Evolutionary conservation across 768 basidiomycete species (phyloP).

Genomic region (Calocera cornea): DNA sequence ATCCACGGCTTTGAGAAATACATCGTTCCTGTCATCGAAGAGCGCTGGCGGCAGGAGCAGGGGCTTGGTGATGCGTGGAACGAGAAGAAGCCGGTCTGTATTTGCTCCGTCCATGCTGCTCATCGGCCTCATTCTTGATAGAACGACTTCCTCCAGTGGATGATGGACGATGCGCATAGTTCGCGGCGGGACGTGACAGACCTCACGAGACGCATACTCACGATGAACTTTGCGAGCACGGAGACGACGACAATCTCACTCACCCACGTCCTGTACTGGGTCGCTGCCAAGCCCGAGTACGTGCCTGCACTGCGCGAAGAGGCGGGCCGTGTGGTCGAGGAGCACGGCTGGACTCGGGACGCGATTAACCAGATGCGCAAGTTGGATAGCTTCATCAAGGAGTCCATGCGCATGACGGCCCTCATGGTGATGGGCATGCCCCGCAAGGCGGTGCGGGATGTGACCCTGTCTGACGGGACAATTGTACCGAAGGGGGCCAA

Average conservation of each 20-base stretch:
- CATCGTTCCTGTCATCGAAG: neutral
- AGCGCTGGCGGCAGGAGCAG: neutral
- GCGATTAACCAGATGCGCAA: constrained; percentile 6
- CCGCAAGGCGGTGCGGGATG: constrained; percentile 11
- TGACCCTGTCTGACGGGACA: constrained; percentile 15
- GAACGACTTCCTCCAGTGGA: constrained; percentile 7
- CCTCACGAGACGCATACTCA: constrained; percentile 9
- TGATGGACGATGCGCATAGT: neutral
- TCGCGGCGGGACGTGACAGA: neutral
- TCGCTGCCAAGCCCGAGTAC: constrained; percentile 25
- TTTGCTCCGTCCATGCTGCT: constrained; percentile 9
- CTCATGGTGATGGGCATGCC: neutral
- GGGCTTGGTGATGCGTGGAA: constrained; percentile 6
- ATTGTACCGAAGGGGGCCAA: constrained; percentile 18
- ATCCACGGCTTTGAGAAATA: neutral
- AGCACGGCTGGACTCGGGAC: neutral
- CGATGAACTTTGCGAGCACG: constrained; percentile 2
- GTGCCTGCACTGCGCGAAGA: neutral
- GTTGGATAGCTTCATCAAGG: constrained; percentile 10
- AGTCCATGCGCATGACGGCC: constrained; percentile 5
- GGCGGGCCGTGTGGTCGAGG: neutral
- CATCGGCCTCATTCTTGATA: constrained; percentile 1
- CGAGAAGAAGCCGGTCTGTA: constrained; percentile 11
- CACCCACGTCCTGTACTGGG: constrained; percentile 19
- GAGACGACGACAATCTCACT: constrained; percentile 1